Evolutionary conservation across 305 asterid species (phyloP), one percentile per base, ranked within the genome.

Genomic region (Solanum aculeatissimum): DNA sequence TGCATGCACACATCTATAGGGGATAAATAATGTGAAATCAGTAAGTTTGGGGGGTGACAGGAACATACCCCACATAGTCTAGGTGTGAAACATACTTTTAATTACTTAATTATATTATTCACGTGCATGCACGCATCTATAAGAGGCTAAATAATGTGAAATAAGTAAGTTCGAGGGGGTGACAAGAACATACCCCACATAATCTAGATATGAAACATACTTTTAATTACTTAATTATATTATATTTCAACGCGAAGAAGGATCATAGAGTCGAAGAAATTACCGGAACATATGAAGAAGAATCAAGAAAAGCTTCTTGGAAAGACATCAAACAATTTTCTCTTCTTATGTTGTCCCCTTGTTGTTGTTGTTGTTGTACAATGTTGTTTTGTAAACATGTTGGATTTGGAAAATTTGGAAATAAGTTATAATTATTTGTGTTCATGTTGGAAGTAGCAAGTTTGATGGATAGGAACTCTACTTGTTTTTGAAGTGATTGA

Each of bases 401-500:
- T 27, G 88, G 80, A 40, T 55, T 47, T 9, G 96, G 92, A 83
- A 91, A 81, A 92, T 93, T 47, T 51, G 63, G 27, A 72, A 47
- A 75, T 14, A 84, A 75, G 47, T 78, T 35, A 11, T n/a, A n/a
- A n/a, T 23, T 60, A 51, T 77, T 18, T 27, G 19, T 77, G 82
- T 77, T 51, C 66, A 65, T 18, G 27, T 43, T 69, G 9, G 82
- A 77, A 77, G 82, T 7, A 54, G 82, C 65, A 49, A 77, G 82
- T 51, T 77, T 77, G 27, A 27, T 77, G 43, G 65, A 49, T 16
- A 77, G 82, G 23, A 77, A 77, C 51, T 82, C 85, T 4, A 68
- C 85, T 53, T 83, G 95, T 86, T 91, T 94, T 71, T 94, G 98
- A 38, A 94, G 89, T 72, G 96, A 94, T 63, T 93, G 97, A 62